These are phyloP conservation scores for Aspergillus sclerotiicarbonarius DNA, from an alignment of 495 filamentous ascomycete species.

Conservation along the genomic window DNA sequence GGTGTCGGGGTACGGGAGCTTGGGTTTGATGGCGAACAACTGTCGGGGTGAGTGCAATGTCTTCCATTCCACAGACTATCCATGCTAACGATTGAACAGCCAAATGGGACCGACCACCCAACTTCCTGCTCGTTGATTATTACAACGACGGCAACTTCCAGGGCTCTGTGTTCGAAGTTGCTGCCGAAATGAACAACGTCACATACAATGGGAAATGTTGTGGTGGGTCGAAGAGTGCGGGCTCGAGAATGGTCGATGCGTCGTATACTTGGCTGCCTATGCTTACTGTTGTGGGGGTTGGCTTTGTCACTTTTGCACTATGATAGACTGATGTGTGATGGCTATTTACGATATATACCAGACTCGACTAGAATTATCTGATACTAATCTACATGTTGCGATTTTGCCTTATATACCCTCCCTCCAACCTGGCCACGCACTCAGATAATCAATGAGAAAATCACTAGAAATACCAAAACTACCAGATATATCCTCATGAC, in stretches of 20 bases:
- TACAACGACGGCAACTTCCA: constrained; percentile 69
- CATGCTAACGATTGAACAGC: constrained; percentile 24
- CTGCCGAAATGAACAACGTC: constrained; percentile 81
- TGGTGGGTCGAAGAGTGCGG: constrained; percentile 40
- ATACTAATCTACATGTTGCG: too few species aligned
- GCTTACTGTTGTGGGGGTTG: neutral
- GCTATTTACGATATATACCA: neutral
- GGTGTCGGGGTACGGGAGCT: constrained; percentile 59
- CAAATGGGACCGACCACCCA: constrained; percentile 71
- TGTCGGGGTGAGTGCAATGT: constrained; percentile 58
- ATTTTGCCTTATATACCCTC: too few species aligned
- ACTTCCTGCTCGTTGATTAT: constrained; percentile 87
- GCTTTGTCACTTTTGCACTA: neutral
- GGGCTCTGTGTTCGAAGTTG: constrained; percentile 88
- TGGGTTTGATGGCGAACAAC: constrained; percentile 65
- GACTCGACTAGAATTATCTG: too few species aligned
- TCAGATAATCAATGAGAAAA: too few species aligned
- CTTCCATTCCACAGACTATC: neutral
- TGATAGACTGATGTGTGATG: neutral
- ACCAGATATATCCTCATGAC: too few species aligned
- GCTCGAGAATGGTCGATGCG: neutral
- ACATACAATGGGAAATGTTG: constrained; percentile 68
- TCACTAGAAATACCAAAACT: too few species aligned
- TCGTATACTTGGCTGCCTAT: neutral
- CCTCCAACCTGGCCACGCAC: too few species aligned